Evolutionary conservation across 139 green algal species (phyloP), one percentile per base, ranked within the genome.

Genomic region (Chlorella sp.): DNA sequence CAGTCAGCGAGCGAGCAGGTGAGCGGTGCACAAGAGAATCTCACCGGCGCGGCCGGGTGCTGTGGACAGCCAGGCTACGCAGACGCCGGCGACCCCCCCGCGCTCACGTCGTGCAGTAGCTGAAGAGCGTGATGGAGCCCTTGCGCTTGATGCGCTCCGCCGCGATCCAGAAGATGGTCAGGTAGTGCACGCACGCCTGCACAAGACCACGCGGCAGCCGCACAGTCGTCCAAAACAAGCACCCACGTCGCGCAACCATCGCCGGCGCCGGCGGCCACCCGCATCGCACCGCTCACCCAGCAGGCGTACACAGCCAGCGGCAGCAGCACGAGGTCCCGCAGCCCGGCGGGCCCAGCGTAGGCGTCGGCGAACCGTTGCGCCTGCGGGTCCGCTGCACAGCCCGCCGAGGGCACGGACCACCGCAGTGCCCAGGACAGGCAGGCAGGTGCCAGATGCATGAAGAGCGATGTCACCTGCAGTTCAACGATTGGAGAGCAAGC

Each of bases 381-480:
- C 17, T 82, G 71, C 0, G 72, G n/a, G n/a, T n/a, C n/a, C n/a
- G n/a, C n/a, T n/a, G n/a, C n/a, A n/a, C n/a, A n/a, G n/a, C n/a
- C n/a, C n/a, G n/a, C n/a, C n/a, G n/a, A n/a, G n/a, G n/a, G n/a
- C n/a, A n/a, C 74, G 69, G 85, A 70, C 85, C 89, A 94, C 3
- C 81, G 62, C 42, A 88, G 74, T 32, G 79, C 76, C 85, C 83
- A 95, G 22, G 79, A 84, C 51, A 96, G 88, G 49, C 87, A 83
- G 17, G 88, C 88, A 0, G 91, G 91, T 31, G 79, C 87, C 74
- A 87, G 86, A 77, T 96, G 91, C 50, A 93, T 75, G 62, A 89
- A 91, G 6, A 92, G 79, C 4, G 77, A 87, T 5, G 89, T 94
- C 23, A 89, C 85, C 86, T n/a, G n/a, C n/a, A n/a, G n/a, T n/a